Evolutionary conservation across 2,329 filamentous ascomycete genomes (phyloP).

Genomic region (Arthroderma uncinatum): DNA sequence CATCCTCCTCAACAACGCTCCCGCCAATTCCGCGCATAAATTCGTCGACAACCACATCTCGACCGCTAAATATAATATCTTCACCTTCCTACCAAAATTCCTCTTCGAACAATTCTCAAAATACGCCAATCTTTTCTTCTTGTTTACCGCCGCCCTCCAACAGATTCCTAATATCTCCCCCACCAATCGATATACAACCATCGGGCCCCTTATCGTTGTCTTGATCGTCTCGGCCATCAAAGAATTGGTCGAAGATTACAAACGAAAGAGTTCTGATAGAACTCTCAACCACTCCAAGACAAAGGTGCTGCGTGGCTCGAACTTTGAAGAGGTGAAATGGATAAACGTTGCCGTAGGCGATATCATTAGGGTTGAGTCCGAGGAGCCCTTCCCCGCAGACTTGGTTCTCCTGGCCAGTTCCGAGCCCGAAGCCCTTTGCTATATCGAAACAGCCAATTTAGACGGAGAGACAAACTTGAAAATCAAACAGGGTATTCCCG

Average conservation of each 20-base stretch:
- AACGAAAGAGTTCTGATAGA: slow-evolving; percentile 75
- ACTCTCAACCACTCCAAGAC: slow-evolving; percentile 81
- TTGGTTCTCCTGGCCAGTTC: slow-evolving; percentile 85
- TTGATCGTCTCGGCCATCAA: slow-evolving; percentile 91
- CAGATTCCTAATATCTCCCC: slow-evolving; percentile 92
- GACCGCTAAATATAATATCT: slow-evolving; percentile 90
- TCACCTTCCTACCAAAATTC: slow-evolving; percentile 93
- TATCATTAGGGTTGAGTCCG: slow-evolving; percentile 83
- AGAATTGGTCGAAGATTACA: slow-evolving; percentile 86
- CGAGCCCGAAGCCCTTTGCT: slow-evolving; percentile 93
- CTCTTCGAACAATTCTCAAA: slow-evolving; percentile 97
- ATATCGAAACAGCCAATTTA: slow-evolving; percentile 95
- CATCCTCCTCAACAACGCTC: slow-evolving; percentile 92
- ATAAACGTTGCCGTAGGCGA: slow-evolving; percentile 88
- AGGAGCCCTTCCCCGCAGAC: slow-evolving; percentile 90
- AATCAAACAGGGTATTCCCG: slow-evolving; percentile 93
- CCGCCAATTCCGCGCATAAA: slow-evolving; percentile 78
- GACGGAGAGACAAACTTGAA: slow-evolving; percentile 98
- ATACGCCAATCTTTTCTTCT: slow-evolving; percentile 98
- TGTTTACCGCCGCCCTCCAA: slow-evolving; percentile 89
- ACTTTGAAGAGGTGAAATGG: slow-evolving; percentile 82
- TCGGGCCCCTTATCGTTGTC: slow-evolving; percentile 83
- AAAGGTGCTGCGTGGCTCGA: slow-evolving; percentile 68
- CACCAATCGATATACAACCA: slow-evolving; percentile 91
- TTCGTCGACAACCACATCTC: slow-evolving; percentile 96